These are phyloP conservation scores for Salix koriyanagi DNA, from an alignment of 345 rosid species.

Conservation along the genomic window DNA sequence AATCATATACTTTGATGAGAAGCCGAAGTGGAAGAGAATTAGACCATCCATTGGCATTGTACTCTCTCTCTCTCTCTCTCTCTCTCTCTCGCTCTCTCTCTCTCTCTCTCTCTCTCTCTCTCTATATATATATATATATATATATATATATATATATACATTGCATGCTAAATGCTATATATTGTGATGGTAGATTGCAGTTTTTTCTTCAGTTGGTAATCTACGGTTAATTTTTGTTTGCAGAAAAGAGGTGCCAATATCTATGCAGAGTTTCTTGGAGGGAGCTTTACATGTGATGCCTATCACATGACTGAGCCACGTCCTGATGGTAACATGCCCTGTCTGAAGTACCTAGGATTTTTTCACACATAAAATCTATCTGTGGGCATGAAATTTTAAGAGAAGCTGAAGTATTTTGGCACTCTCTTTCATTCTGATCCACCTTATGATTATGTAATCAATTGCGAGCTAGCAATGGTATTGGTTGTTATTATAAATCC, in stretches of 20 bases:
- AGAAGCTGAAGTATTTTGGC: not conserved
- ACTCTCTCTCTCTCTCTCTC: not conserved
- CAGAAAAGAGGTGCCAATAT: conserved; percentile 87
- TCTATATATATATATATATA: too few species aligned
- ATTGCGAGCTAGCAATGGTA: not conserved
- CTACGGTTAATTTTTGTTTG: not conserved
- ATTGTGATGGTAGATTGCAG: not conserved
- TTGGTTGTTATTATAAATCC: not conserved
- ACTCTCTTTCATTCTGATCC: not conserved
- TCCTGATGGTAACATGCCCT: conserved; percentile 63
- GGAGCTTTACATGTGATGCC: conserved; percentile 94
- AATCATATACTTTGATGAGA: not conserved
- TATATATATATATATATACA: not conserved
- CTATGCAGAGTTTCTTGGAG: conserved; percentile 92
- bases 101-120: not conserved
- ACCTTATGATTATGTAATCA: not conserved
- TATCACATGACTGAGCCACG: conserved; percentile 95
- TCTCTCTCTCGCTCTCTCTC: not conserved
- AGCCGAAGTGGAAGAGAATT: not conserved
- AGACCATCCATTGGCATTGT: not conserved
- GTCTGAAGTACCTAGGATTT: not conserved
- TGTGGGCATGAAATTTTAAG: conserved; percentile 1
- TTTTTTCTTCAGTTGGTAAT: not conserved
- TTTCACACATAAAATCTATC: not conserved
- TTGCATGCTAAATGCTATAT: not conserved